phyloP scores from a whole-genome alignment of 208 protist species.

The Herpetomonas tarakana region DNA sequence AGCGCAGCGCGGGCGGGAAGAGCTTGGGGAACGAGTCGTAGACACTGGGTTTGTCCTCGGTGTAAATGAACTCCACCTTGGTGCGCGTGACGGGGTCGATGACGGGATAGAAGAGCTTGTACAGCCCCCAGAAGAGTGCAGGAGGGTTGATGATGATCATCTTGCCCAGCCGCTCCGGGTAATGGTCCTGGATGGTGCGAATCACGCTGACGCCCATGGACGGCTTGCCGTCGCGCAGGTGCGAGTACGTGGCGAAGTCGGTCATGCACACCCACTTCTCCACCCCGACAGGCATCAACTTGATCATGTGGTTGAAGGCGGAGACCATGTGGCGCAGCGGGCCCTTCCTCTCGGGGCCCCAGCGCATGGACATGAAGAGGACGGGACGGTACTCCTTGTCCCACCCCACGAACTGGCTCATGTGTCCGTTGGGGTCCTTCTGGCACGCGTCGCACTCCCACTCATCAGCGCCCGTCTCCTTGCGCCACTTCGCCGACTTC shows the following conservation, averaged over 20 bases:
- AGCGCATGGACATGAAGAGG: constrained; percentile 84
- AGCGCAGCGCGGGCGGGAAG: constrained; percentile 46
- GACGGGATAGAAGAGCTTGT: constrained; percentile 60
- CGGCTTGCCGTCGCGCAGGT: constrained; percentile 66
- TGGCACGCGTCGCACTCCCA: constrained; percentile 57
- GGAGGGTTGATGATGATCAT: constrained; percentile 84
- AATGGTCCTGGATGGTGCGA: constrained; percentile 71
- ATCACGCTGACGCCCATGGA: constrained; percentile 62
- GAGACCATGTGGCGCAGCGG: constrained; percentile 69
- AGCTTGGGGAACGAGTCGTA: constrained; percentile 57
- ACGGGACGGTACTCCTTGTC: constrained; percentile 68
- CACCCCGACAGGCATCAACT: constrained; percentile 78
- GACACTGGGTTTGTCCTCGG: constrained; percentile 51
- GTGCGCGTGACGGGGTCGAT: constrained; percentile 76
- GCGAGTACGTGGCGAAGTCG: constrained; percentile 84
- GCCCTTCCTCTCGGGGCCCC: constrained; percentile 69
- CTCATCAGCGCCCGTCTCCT: constrained; percentile 46
- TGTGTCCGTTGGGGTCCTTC: constrained; percentile 66
- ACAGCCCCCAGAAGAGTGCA: constrained; percentile 70
- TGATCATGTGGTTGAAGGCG: constrained; percentile 65
- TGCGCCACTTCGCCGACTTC: constrained; percentile 62
- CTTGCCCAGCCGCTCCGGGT: constrained; percentile 79
- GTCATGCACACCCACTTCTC: constrained; percentile 85
- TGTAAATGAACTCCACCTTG: constrained; percentile 81
- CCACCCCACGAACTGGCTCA: constrained; percentile 83